Evolutionary conservation across 2,329 filamentous ascomycete species (phyloP).

Genomic region (Beauveria pseudobassiana): DNA sequence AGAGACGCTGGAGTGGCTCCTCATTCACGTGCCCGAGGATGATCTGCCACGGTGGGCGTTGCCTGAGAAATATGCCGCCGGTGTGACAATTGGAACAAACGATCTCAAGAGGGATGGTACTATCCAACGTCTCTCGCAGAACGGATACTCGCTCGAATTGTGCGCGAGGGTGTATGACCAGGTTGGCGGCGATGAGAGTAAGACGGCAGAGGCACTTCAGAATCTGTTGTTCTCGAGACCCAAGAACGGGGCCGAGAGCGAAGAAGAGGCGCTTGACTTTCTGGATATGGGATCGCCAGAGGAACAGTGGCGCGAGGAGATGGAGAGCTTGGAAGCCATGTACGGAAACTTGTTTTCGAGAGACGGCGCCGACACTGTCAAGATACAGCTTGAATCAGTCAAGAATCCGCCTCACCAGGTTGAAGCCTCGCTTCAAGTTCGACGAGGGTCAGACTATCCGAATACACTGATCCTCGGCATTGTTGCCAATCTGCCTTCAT

Average conservation of each 20-base stretch:
- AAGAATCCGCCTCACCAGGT: constrained; percentile 44
- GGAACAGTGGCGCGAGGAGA: constrained; percentile 77
- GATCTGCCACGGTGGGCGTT: constrained; percentile 90
- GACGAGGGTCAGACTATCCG: constrained; percentile 70
- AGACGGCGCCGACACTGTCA: constrained; percentile 56
- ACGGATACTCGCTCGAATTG: constrained; percentile 79
- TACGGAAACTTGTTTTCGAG: constrained; percentile 66
- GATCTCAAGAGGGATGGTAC: constrained; percentile 75
- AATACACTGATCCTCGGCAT: constrained; percentile 62
- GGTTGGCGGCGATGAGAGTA: constrained; percentile 62
- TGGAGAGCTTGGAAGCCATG: constrained; percentile 75
- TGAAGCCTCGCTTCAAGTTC: constrained; percentile 55
- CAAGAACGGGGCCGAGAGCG: constrained; percentile 6
- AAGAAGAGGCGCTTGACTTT: constrained; percentile 38
- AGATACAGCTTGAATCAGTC: constrained; percentile 56
- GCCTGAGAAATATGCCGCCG: constrained; percentile 85
- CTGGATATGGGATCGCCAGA: constrained; percentile 44
- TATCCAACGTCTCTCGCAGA: constrained; percentile 71
- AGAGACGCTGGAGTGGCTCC: constrained; percentile 89
- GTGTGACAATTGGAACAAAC: constrained; percentile 75
- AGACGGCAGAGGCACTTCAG: constrained; percentile 75
- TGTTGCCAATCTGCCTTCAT: constrained; percentile 68
- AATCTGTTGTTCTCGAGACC: constrained; percentile 28
- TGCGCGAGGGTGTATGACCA: constrained; percentile 71
- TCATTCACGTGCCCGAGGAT: constrained; percentile 95